Percentiles rank a stretch among this genome's conserved stretches.
Evolutionary conservation across 345 rosid genomes (phyloP).

Genomic region (Sisymbrium irio): DNA sequence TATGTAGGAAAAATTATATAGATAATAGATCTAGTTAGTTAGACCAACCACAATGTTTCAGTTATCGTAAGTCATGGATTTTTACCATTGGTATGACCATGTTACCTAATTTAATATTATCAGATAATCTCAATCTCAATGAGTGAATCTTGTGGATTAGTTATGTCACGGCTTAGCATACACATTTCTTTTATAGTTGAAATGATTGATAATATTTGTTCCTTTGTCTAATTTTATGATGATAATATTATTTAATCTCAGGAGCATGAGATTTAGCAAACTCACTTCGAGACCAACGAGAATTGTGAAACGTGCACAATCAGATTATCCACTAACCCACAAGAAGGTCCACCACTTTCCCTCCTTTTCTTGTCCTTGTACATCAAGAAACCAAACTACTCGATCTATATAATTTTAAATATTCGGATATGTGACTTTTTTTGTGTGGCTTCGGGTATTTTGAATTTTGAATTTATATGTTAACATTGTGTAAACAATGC

Average conservation of each 20-base stretch:
- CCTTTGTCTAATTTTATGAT: not conserved
- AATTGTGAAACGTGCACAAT: constrained; percentile 33
- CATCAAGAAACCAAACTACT: constrained; percentile 26
- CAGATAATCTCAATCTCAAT: constrained; percentile 1
- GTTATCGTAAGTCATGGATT: not conserved
- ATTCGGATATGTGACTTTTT: not conserved
- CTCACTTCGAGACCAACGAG: constrained; percentile 16
- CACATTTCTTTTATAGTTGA: constrained; percentile 1
- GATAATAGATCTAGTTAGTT: not conserved
- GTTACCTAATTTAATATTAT: not conserved
- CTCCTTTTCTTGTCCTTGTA: constrained; percentile 17
- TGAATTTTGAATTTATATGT: not conserved
- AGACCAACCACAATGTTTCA: not conserved
- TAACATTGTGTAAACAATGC: not conserved
- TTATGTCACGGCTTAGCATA: constrained; percentile 4
- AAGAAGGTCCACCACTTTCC: constrained; percentile 31
- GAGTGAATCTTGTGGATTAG: constrained; percentile 13
- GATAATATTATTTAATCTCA: constrained; percentile 14
- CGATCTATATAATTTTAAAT: not conserved
- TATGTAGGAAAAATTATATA: not conserved
- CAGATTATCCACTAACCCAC: constrained; percentile 37
- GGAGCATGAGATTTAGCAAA: constrained; percentile 12
- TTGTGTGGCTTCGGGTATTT: not conserved
- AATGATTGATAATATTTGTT: not conserved
- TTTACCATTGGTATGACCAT: not conserved